These are phyloP conservation scores for Ogataea thermomethanolica DNA, from an alignment of 805 yeast genomes.

Conservation along the genomic window DNA sequence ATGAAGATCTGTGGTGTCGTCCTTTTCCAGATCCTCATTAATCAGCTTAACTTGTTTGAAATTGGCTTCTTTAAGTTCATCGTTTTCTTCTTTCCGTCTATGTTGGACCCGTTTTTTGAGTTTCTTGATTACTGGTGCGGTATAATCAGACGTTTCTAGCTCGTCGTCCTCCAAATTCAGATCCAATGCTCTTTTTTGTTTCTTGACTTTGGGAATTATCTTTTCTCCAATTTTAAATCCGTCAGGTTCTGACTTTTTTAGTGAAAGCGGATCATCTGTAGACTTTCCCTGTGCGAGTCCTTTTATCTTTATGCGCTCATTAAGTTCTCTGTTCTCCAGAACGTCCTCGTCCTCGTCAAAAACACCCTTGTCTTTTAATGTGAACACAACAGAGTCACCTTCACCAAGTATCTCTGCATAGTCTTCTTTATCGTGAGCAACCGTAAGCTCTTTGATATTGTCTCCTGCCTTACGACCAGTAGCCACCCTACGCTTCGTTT, in stretches of 20 bases:
- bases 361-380: conserved; percentile 50
- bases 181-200: conserved; percentile 15
- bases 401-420: conserved; percentile 31
- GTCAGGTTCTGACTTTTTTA: conserved; percentile 22
- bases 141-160: conserved; percentile 2
- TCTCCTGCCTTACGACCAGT: conserved; percentile 5
- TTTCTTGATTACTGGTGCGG: conserved; percentile 18
- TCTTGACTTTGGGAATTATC: conserved; percentile 3
- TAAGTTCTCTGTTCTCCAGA: conserved; percentile 35
- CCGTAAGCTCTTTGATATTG: conserved; percentile 32
- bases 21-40: conserved; percentile 26
- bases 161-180: conserved; percentile 21
- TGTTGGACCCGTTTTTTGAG: conserved; percentile 11
- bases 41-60: conserved; percentile 28
- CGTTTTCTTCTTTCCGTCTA: conserved; percentile 21
- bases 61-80: conserved; percentile 17
- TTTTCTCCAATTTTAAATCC: conserved; percentile 28
- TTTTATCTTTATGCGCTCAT: conserved; percentile 18
- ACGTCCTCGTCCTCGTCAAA: conserved; percentile 38
- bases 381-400: conserved; percentile 46
- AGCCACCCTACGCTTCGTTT: neutral
- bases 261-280: conserved; percentile 33
- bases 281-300: conserved; percentile 13
- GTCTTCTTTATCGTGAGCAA: conserved; percentile 46
- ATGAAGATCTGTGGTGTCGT: conserved; percentile 26